A percentile compares a stretch with the other conserved stretches of the same genome.
phyloP scores from a whole-genome alignment of 2,329 filamentous ascomycete species.

The Waltergamsia citrina region DNA sequence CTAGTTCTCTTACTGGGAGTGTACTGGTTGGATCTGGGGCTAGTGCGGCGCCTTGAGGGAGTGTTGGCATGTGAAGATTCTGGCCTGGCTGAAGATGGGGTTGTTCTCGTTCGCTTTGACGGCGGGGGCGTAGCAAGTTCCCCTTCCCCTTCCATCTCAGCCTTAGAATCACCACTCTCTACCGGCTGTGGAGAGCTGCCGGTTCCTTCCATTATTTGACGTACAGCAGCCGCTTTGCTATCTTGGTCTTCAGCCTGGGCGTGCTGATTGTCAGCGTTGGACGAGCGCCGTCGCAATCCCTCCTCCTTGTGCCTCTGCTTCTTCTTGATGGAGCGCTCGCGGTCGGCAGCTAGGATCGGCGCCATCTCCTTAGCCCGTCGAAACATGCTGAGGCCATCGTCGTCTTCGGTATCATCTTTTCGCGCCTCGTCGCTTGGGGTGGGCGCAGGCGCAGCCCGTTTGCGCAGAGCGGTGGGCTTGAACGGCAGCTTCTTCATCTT shows the following conservation, averaged over 20 bases:
- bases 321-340: constrained; percentile 15
- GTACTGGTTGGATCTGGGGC: neutral
- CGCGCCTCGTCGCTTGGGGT: neutral
- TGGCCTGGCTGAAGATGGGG: constrained; percentile 9
- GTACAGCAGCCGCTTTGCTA: constrained; percentile 1
- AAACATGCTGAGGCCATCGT: constrained; percentile 37
- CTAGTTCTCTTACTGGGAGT: neutral
- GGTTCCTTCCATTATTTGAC: too few species aligned
- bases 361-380: constrained; percentile 40
- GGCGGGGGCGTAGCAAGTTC: constrained; percentile 25
- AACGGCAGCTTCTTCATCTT: constrained; percentile 36
- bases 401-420: constrained; percentile 13
- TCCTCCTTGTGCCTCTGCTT: constrained; percentile 14
- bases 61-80: neutral
- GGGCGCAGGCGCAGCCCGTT: constrained; percentile 16
- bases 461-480: constrained; percentile 35
- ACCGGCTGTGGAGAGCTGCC: neutral
- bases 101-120: constrained; percentile 24
- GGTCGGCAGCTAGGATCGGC: constrained; percentile 29
- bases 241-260: constrained; percentile 4
- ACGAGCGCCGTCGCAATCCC: neutral
- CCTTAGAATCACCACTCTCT: neutral
- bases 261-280: neutral
- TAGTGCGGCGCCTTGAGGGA: neutral
- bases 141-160: constrained; percentile 4